A percentile compares a stretch with the other conserved stretches of the same genome.
Conservation (phyloP, 1,284 basidiomycete genomes). For the Sporisorium iseilematis-ciliati region DNA sequence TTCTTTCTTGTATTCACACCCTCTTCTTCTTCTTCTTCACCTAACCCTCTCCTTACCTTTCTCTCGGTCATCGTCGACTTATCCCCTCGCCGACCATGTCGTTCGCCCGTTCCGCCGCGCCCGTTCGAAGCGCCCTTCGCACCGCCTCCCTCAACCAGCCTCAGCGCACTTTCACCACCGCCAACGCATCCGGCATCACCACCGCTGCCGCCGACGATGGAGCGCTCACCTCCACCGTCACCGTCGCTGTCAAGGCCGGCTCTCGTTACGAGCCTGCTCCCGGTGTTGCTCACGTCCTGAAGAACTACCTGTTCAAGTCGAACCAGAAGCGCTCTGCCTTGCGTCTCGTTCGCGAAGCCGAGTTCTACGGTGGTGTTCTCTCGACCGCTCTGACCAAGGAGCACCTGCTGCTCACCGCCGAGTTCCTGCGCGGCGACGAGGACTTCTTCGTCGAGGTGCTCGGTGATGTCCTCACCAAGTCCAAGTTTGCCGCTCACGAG, state of each 20-base stretch:
- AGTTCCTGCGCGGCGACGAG: conserved; percentile 94
- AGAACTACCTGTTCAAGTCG: conserved; percentile 68
- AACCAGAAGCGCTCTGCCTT: conserved; percentile 80
- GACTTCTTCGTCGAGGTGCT: conserved; percentile 67
- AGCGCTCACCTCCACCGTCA: conserved; percentile 61
- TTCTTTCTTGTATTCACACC: conserved; percentile 4
- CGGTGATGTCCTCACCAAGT: conserved; percentile 61
- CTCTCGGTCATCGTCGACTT: background rate
- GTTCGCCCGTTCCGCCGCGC: conserved; percentile 52
- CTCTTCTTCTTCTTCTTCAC: background rate
- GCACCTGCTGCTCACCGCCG: conserved; percentile 90
- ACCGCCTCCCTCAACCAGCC: conserved; percentile 31
- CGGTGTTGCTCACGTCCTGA: conserved; percentile 62
- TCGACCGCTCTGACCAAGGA: conserved; percentile 88
- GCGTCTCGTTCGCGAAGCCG: conserved; percentile 89
- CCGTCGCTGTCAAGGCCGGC: conserved; percentile 64
- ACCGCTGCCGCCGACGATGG: conserved; percentile 61
- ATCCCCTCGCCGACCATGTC: conserved; percentile 33
- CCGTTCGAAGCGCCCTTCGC: conserved; percentile 47
- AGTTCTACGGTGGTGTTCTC: conserved; percentile 92
- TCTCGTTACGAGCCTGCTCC: conserved; percentile 60
- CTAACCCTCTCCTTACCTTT: conserved; percentile 5
- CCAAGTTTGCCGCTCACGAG: conserved; percentile 64
- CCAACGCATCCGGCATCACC: conserved; percentile 52
- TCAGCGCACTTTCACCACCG: conserved; percentile 53